These are phyloP conservation scores for Coelastrella sp. DNA, from an alignment of 139 green algal genomes.

Conservation along the genomic window DNA sequence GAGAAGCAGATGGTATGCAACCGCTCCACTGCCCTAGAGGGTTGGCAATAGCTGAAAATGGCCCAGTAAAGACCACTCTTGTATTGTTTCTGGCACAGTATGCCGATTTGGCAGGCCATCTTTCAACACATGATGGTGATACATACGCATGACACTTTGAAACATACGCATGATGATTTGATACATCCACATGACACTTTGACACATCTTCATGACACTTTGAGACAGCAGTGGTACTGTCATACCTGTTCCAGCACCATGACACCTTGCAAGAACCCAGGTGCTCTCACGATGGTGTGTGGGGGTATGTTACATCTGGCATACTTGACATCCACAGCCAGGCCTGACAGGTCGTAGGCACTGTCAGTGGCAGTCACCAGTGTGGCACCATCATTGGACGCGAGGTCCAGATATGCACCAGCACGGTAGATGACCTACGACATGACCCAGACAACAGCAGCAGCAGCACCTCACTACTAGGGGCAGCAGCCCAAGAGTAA, in stretches of 20 bases:
- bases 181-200: too few relatives aligned
- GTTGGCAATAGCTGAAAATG: too few relatives aligned
- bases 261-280: conserved; percentile 53
- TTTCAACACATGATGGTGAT: too few relatives aligned
- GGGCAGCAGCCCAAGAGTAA: too few relatives aligned
- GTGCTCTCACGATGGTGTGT: conserved; percentile 57
- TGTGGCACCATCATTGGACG: conserved; percentile 41
- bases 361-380: conserved; percentile 17
- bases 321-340: conserved; percentile 49
- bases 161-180: too few relatives aligned
- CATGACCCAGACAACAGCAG: background rate
- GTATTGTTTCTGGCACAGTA: too few relatives aligned
- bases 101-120: too few relatives aligned
- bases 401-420: conserved; percentile 53
- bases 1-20: too few relatives aligned
- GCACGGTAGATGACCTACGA: conserved; percentile 36
- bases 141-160: too few relatives aligned
- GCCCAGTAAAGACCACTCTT: too few relatives aligned
- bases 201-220: background rate
- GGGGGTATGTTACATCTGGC: conserved; percentile 50
- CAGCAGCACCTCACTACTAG: background rate
- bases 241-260: conserved; percentile 59
- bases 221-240: background rate
- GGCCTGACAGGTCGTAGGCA: conserved; percentile 51
- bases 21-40: too few relatives aligned